Base-by-base conservation (phyloP, 495 filamentous ascomycete species). In the Aspergillus sparsus region DNA sequence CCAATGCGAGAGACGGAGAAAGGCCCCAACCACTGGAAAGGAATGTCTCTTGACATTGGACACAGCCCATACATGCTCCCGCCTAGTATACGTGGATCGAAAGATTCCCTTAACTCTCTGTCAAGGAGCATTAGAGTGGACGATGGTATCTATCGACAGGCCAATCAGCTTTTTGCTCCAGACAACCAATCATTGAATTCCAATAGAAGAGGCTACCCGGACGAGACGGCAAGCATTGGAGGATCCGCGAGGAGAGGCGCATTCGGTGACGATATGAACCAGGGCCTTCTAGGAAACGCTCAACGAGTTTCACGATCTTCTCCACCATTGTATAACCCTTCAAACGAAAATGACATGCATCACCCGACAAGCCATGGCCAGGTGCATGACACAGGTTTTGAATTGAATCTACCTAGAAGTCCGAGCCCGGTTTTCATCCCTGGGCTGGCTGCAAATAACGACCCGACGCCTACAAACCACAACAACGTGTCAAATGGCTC, bases 91-190 rank as follows among this genome's bases (percentile, higher is more conserved):
- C 85, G 93, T 16, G 80, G 81, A 68, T 97, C 94, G 1, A 82
- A 84, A 35, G 92, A 95, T 54, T 98, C 93, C 13, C 69, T 97
- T 51, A 85, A 93, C 65, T 93, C 92, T 0, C 75, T 97, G 53
- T 87, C 91, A n/a, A 83, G 88, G 21, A 86, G 85, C 7, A 82
- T 89, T 15, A 77, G 83, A 35, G 80, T 81, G 51, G 78, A 82
- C 49, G 87, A 96, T 66, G 92, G 97, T 72, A 92, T 90, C 16
- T 98, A 97, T 68, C 84, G 90, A 32, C 90, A 85, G 1, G 85
- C 90, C 13, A 78, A 80, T 2, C 79, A 81, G 12, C 86, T 87
- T 60, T 73, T 81, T 15, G 71, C 72, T 13, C 78, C 80, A 50
- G 90, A 92, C 55, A 76, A 71, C 53, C 77, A 70, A 34, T 89